Base-by-base conservation (phyloP, 805 yeast species). In the Pichia cabralensis region DNA sequence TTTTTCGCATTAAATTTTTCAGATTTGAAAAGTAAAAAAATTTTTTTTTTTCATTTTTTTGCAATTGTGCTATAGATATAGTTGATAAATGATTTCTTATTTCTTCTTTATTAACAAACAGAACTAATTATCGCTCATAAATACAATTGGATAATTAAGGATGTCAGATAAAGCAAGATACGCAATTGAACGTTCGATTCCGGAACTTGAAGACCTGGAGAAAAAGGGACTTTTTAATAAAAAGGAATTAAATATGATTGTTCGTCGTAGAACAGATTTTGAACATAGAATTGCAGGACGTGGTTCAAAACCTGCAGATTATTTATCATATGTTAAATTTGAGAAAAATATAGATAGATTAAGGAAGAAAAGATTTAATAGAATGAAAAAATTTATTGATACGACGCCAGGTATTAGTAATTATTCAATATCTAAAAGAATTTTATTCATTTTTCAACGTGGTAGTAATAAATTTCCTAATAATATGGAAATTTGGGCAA, bases 231-330 rank as follows among this genome's bases (percentile, higher is more conserved):
- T 92, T 5, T 92, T 92, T 56, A 79, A 76, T 27, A 81, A 81
- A 47, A 72, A 71, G 46, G 98, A 92, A 58, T 75, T 86, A 44
- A 76, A 79, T 26, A 68, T 71, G 64, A 80, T 92, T 35, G 84
- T 89, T 85, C 78, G 92, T 60, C 74, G 86, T 52, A 72, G 98
- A 61, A 89, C 96, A 0, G 96, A 88, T 58, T 92, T 86, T 49
- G 99, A 92, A 59, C 95, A 92, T 55, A 62, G 95, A 38, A 72
- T 92, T 35, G 71, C 73, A 29, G 83, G 94, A 28, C 69, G 97
- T 56, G 94, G 92, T 1, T 74, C 88, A 10, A 76, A 71, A 43
- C 71, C 84, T 2, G 61, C 71, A 34, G 97, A 89, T 55, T 94
- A 76, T 50, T 53, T 83, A 36, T 71, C 71, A 46, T 92, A 92